Evolutionary conservation across 2,329 filamentous ascomycete species (phyloP).

Genomic region (Colletotrichum euphorbiae): DNA sequence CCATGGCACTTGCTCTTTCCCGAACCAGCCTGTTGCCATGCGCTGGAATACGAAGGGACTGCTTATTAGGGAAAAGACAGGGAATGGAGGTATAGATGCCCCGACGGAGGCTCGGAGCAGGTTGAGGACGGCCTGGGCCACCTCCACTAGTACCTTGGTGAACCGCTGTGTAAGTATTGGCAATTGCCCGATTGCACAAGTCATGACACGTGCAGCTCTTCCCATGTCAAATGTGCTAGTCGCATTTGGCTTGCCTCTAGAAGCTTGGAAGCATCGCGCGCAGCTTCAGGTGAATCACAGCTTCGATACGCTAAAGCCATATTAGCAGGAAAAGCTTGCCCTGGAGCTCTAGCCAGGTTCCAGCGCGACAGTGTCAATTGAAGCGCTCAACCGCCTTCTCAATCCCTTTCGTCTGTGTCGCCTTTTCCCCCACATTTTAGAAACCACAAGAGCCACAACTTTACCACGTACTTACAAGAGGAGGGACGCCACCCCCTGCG

Average conservation of each 20-base stretch:
- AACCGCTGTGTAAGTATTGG: background rate
- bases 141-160: background rate
- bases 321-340: background rate
- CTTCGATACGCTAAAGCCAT: background rate
- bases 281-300: constrained; percentile 7
- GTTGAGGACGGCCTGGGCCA: background rate
- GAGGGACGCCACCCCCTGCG: constrained; percentile 20
- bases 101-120: constrained; percentile 36
- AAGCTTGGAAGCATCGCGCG: background rate
- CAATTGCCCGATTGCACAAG: background rate
- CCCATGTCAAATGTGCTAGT: background rate
- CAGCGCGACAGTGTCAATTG: background rate
- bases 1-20: background rate
- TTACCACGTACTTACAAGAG: no score
- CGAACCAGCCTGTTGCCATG: background rate
- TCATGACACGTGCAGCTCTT: background rate
- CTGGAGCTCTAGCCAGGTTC: constrained; percentile 6
- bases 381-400: no score
- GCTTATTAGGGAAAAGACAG: background rate
- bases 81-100: constrained; percentile 33
- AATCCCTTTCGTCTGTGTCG: background rate
- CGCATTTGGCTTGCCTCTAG: background rate
- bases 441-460: no score
- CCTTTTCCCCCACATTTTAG: constrained; percentile 15
- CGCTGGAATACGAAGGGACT: background rate